Conservation (phyloP, 345 rosid genomes). For the Aquilaria yunnanensis region DNA sequence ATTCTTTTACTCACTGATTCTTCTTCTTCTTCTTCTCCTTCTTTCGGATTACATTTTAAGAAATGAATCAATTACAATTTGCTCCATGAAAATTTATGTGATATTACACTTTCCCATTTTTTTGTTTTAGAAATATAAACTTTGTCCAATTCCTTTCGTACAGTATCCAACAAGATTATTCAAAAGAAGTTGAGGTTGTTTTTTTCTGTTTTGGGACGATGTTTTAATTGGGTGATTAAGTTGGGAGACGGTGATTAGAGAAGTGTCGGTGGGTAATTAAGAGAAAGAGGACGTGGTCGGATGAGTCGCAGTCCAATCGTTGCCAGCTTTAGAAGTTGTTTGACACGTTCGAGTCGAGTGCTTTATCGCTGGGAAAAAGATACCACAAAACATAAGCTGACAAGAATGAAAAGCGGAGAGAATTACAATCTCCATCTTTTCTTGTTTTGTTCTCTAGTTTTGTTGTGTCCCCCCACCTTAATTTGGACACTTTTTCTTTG, state of each 20-base stretch:
- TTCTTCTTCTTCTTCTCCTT: neutral
- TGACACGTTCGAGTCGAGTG: constrained; percentile 15
- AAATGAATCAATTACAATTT: constrained; percentile 14
- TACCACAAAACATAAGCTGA: neutral
- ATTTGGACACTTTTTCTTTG: neutral
- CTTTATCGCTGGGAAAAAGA: constrained; percentile 1
- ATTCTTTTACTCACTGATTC: constrained; percentile 6
- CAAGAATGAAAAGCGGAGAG: neutral
- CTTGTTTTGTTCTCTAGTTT: constrained; percentile 2
- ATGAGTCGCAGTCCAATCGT: constrained; percentile 6
- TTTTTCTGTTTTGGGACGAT: neutral
- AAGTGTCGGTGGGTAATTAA: constrained; percentile 63
- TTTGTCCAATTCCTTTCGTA: too few relatives aligned
- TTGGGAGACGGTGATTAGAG: neutral
- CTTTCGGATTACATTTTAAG: too few relatives aligned
- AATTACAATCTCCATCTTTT: too few relatives aligned
- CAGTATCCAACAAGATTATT: too few relatives aligned
- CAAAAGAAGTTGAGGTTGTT: neutral
- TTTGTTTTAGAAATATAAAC: too few relatives aligned
- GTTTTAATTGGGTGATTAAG: too few relatives aligned
- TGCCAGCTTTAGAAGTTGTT: constrained; percentile 3
- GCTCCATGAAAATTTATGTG: constrained; percentile 4
- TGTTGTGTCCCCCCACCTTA: neutral
- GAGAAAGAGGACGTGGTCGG: constrained; percentile 11
- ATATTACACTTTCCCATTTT: too few relatives aligned